Percentiles rank a stretch among this genome's conserved stretches.
These are phyloP conservation scores for Cucurbita ficifolia DNA, from an alignment of 306 rosid species.

Conservation along the genomic window DNA sequence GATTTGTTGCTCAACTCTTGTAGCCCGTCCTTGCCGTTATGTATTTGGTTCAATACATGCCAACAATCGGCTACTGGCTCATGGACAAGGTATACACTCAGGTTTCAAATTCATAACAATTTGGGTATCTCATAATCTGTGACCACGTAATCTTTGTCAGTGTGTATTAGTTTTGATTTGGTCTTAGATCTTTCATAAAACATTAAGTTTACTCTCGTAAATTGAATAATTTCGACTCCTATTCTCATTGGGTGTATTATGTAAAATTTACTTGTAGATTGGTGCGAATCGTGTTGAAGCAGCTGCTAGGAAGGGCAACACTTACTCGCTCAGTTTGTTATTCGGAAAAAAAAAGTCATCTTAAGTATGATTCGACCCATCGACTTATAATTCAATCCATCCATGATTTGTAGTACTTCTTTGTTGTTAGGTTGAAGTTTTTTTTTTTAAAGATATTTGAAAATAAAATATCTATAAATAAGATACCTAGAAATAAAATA, in stretches of 20 bases:
- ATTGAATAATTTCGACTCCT: neutral
- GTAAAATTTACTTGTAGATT: constrained; percentile 22
- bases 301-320: constrained; percentile 59
- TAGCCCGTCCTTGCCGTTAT: constrained; percentile 84
- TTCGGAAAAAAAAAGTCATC: constrained; percentile 58
- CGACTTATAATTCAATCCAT: neutral
- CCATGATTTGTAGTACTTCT: too few relatives aligned
- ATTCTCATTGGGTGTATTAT: neutral
- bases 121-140: neutral
- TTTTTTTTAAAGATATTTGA: too few relatives aligned
- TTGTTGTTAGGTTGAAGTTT: too few relatives aligned
- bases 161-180: neutral
- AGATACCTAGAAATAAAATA: too few relatives aligned
- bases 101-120: neutral
- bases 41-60: constrained; percentile 89
- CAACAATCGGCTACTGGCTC: constrained; percentile 74
- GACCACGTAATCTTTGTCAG: neutral
- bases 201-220: neutral
- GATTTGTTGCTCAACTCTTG: constrained; percentile 2
- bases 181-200: too few relatives aligned
- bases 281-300: constrained; percentile 74
- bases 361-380: neutral
- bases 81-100: constrained; percentile 72
- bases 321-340: constrained; percentile 59
- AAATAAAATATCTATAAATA: too few relatives aligned